Evolutionary conservation across 164 flowering plant genomes (phyloP), one percentile per base, ranked within the genome.

Genomic region (Aristolochia californica): DNA sequence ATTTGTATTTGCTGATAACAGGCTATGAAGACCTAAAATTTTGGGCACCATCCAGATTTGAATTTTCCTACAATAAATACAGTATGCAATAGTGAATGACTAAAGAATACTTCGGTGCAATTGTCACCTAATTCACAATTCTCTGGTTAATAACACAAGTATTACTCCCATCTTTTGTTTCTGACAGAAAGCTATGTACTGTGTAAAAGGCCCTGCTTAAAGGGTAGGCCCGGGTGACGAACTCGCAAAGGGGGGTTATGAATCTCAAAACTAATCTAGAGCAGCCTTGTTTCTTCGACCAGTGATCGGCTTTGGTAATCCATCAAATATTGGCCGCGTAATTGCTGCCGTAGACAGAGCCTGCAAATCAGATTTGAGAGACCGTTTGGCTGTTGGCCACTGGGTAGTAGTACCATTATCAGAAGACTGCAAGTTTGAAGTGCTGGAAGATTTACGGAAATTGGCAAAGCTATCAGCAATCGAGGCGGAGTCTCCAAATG

Each of bases 401-500:
- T 75, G 59, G 0, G 80, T 66, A 20, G 72, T 48, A 23, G 72
- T 53, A 9, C 52, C 56, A 44, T 61, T 55, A 0, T 85, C 91
- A 50, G 75, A 77, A 38, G 85, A 84, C 47, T 80, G 85, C 68
- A 91, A 74, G 65, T 68, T 77, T 20, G 96, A 64, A 1, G 91
- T 77, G 72, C 98, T 88, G 12, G 85, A 83, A 7, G 96, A 91
- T 66, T 83, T 88, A 57, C 88, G 70, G 3, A 91, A 83, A 25
- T 73, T 80, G 26, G 70, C 66, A 28, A 60, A 61, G 23, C 69
- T 67, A 30, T 85, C 78, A 20, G 68, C 62, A 13, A 66, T 34
- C 17, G 70, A 21, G 7, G 24, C 0, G 20, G 66, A 67, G 52
- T 80, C 88, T 34, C 78, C 84, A 13, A 61, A 20, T 24, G 77